Percentiles rank a stretch among this genome's conserved stretches.
These are phyloP conservation scores for Pleurotus giganteus DNA, from an alignment of 768 basidiomycete genomes.

Conservation along the genomic window DNA sequence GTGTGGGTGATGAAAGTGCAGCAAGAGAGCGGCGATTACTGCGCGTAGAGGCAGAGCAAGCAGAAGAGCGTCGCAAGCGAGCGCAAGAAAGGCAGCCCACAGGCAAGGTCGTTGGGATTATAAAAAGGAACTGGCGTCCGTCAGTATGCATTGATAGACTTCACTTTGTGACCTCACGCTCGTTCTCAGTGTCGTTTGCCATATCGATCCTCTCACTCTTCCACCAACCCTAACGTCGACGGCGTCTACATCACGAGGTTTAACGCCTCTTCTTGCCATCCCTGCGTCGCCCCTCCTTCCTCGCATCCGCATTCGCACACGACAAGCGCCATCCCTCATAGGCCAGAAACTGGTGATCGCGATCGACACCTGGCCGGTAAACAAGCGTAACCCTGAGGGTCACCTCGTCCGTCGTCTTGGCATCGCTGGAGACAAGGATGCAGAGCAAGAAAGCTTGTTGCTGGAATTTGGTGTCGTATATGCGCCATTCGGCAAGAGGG, in stretches of 20 bases:
- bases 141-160: constrained; percentile 37
- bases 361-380: constrained; percentile 88
- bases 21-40: constrained; percentile 33
- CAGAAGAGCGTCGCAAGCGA: constrained; percentile 27
- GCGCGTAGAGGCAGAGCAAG: constrained; percentile 39
- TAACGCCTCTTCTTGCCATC: constrained; percentile 92
- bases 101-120: constrained; percentile 85
- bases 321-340: constrained; percentile 86
- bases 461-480: constrained; percentile 97
- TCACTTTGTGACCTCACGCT: constrained; percentile 1
- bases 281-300: constrained; percentile 91
- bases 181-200: constrained; percentile 78
- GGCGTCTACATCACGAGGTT: constrained; percentile 73
- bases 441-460: constrained; percentile 90
- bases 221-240: constrained; percentile 80
- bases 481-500: constrained; percentile 93
- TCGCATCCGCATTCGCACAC: constrained; percentile 90
- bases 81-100: constrained; percentile 80
- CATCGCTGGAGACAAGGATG: constrained; percentile 90
- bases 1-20: constrained; percentile 7
- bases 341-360: constrained; percentile 95
- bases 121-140: constrained; percentile 96
- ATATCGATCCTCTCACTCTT: constrained; percentile 88
- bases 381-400: constrained; percentile 91
- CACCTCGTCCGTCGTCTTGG: constrained; percentile 95